Base-by-base conservation (phyloP, 2,329 filamentous ascomycete genomes). In the Aspergillus ibericus region DNA sequence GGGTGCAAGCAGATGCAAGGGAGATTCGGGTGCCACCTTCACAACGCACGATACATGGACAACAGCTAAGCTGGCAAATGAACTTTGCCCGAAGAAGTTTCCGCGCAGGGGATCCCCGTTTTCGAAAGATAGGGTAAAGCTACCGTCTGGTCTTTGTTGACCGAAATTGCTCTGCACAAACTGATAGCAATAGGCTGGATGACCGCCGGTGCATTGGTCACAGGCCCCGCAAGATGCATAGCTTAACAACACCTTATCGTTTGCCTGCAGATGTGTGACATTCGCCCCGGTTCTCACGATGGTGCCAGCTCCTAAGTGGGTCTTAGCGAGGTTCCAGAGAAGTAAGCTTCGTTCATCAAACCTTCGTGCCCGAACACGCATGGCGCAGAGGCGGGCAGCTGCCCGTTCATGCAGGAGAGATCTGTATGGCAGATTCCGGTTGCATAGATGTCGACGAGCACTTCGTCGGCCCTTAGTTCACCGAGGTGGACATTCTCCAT, bases 281-380 rank as follows among this genome's bases (percentile, higher is more conserved):
- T 69, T 72, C 3, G 67, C 62, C 8, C 81, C 81, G 42, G 78
- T 72, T 56, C 74, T 67, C 55, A 76, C 72, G 15, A 85, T 80
- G 52, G 81, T 78, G 1, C 83, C 83, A 2, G 81, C 74, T 72
- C 82, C 82, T 75, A 18, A 29, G 44, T 18, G 47, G 16, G 10
- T 25, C 35, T 52, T 38, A 27, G 47, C 9, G 4, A 10, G 20
- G 8, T 44, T 15, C 12, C 13, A n/a, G 15, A 10, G 5, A 38
- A 2, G 9, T 4, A 25, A 15, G 10, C 8, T 27, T 12, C 12
- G 18, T 16, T 15, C 7, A 8, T 36, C 47, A 22, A 49, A 66
- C 66, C 66, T 66, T 66, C 66, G 44, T 68, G 64, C 1, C 66
- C 63, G 15, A 66, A 47, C 4, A 68, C 60, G 12, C 53, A 53